Conservation (phyloP, 192 early-diverging fungal species). For the Umbelopsis ramanniana region DNA sequence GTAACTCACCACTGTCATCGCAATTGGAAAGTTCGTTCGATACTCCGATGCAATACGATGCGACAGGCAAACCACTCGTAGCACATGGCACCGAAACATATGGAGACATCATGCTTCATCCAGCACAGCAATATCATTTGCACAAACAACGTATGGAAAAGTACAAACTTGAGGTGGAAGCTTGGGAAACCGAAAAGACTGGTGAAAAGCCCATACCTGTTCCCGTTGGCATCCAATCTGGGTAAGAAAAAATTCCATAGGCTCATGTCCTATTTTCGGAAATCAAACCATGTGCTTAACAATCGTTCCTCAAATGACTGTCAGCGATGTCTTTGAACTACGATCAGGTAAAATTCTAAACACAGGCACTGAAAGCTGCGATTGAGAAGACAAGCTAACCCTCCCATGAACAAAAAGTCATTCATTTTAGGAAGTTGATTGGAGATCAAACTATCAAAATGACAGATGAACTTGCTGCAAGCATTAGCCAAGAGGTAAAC, state of each 20-base stretch:
- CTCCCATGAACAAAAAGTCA: slow-evolving; percentile 22
- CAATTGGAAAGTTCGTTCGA: background rate
- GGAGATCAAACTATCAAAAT: slow-evolving; percentile 34
- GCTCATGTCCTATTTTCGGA: background rate
- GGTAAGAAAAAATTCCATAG: background rate
- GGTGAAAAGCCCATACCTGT: background rate
- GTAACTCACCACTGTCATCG: background rate
- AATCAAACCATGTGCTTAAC: slow-evolving; percentile 4
- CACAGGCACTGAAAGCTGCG: background rate
- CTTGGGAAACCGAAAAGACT: slow-evolving; percentile 25
- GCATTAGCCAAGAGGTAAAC: slow-evolving; percentile 25
- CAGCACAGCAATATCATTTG: slow-evolving; percentile 27
- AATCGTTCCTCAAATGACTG: background rate
- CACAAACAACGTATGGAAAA: slow-evolving; percentile 26
- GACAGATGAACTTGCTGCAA: slow-evolving; percentile 3
- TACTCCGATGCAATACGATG: slow-evolving; percentile 27
- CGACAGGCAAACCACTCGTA: slow-evolving; percentile 24
- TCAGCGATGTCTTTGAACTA: background rate
- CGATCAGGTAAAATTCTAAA: slow-evolving; percentile 7
- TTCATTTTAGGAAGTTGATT: slow-evolving; percentile 38
- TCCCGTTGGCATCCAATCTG: background rate
- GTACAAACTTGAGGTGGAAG: slow-evolving; percentile 31
- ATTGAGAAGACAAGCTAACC: background rate
- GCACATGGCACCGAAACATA: slow-evolving; percentile 38
- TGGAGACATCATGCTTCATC: slow-evolving; percentile 40